These are phyloP conservation scores for Cladophialophora carrionii DNA, from an alignment of 2,329 filamentous ascomycete genomes.

Conservation along the genomic window DNA sequence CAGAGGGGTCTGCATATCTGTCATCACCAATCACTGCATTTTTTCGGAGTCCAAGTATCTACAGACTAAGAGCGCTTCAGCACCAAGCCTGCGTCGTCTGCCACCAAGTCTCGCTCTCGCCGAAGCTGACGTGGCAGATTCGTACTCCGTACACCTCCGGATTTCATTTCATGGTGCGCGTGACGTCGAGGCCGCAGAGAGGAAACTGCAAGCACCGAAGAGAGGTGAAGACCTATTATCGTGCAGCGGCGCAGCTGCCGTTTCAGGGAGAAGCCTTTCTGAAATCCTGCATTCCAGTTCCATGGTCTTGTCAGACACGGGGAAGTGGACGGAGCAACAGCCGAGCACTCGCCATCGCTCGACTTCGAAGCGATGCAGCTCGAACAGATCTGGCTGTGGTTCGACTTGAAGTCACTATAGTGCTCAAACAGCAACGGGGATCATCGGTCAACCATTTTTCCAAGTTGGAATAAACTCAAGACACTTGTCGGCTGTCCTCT, in stretches of 20 bases:
- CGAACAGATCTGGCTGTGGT: background rate
- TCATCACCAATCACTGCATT: slow-evolving; percentile 11
- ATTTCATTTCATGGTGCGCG: slow-evolving; percentile 13
- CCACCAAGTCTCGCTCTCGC: background rate
- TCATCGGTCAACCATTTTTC: background rate
- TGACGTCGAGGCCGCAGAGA: background rate
- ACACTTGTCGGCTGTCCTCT: background rate
- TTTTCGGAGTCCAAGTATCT: slow-evolving; percentile 7
- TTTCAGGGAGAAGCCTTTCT: background rate
- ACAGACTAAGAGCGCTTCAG: slow-evolving; percentile 6
- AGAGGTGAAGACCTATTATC: background rate
- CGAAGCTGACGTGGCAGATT: slow-evolving; percentile 17
- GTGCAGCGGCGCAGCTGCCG: background rate
- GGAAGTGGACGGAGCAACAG: slow-evolving; percentile 3
- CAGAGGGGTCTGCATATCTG: slow-evolving; percentile 3
- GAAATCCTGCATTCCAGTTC: slow-evolving; percentile 8
- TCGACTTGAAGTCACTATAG: background rate
- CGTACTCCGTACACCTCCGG: slow-evolving; percentile 14
- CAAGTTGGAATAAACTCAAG: background rate
- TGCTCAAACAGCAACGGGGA: background rate
- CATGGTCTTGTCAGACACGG: slow-evolving; percentile 11
- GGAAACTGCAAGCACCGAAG: background rate
- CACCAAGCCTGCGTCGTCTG: background rate
- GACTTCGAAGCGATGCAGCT: background rate
- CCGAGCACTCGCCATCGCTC: background rate